Base-by-base conservation (phyloP, 805 yeast genomes). In the Lachancea dasiensis region DNA sequence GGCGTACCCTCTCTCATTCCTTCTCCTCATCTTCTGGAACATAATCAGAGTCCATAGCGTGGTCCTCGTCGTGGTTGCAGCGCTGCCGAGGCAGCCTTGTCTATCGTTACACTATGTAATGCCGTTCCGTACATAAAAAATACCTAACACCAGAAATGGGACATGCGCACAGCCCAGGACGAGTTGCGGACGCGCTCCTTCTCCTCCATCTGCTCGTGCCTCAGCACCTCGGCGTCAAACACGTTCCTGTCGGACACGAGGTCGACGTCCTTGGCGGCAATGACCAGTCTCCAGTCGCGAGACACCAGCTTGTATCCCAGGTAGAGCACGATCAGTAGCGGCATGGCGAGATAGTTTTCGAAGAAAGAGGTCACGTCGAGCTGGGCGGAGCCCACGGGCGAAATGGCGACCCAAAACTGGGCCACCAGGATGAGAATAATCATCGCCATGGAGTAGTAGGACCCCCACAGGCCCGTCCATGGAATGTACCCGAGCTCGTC, bases 401-500 rank as follows among this genome's bases (percentile, higher is more conserved):
- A 77, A 36, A 78, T 57, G 7, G 83, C 80, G 34, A 78, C 72
- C 79, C 82, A 79, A 57, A 79, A 76, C 52, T 77, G 83, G 3
- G 77, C 81, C 35, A 72, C 58, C 18, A 78, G 50, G 26, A 78
- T 69, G 40, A 77, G 61, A 6, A 64, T 37, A 51, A 77, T 72
- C 47, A 79, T 56, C 9, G 64, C 34, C 13, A 73, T 54, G 5
- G 77, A 79, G 51, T 67, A 69, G 50, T 61, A 67, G 1, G 81
- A 75, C 10, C 81, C 81, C 58, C 60, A 62, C 6, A 65, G 55
- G 37, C 82, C 81, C 13, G 67, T 60, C 56, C 67, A 72, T 10
- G 81, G 67, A 25, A 49, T 54, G 60, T 67, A 77, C 2, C 79
- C 77, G 27, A 78, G 61, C 54, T 78, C 83, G 18, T 60, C 58